phyloP scores from a whole-genome alignment of 2,329 filamentous ascomycete genomes.

The Helotiales sp. region DNA sequence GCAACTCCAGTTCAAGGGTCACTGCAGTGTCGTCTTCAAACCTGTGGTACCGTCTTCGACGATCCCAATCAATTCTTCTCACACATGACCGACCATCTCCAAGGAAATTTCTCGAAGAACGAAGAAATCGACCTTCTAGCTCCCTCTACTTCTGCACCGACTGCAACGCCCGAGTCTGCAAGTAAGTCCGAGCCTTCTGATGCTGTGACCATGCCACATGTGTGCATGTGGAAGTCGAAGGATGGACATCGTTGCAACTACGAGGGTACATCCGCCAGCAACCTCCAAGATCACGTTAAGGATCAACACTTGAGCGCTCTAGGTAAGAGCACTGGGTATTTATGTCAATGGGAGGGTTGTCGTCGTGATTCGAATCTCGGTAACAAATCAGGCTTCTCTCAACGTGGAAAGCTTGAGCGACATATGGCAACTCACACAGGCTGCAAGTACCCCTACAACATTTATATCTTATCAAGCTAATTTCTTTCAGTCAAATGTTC shows the following conservation, averaged over 20 bases:
- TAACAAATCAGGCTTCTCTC: constrained; percentile 55
- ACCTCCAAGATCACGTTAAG: constrained; percentile 61
- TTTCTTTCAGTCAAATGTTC: constrained; percentile 46
- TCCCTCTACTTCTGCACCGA: neutral
- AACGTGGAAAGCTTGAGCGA: constrained; percentile 66
- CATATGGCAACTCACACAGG: constrained; percentile 70
- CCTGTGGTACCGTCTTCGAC: constrained; percentile 35
- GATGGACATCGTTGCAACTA: constrained; percentile 12
- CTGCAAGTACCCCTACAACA: constrained; percentile 51
- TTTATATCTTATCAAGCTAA: neutral
- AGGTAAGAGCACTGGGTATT: constrained; percentile 54
- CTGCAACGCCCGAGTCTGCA: neutral
- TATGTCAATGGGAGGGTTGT: constrained; percentile 63
- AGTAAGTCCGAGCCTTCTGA: constrained; percentile 3
- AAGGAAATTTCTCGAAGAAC: constrained; percentile 28
- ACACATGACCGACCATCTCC: constrained; percentile 37
- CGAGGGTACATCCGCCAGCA: constrained; percentile 45
- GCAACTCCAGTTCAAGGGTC: constrained; percentile 36
- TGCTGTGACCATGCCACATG: constrained; percentile 19
- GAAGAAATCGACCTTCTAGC: constrained; percentile 29
- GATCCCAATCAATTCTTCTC: constrained; percentile 35
- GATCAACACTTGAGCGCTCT: constrained; percentile 54
- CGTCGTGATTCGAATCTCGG: constrained; percentile 45
- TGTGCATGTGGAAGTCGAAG: constrained; percentile 38
- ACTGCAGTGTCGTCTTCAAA: constrained; percentile 37